Evolutionary conservation across 495 filamentous ascomycete species (phyloP), one percentile per base, ranked within the genome.

Genomic region (Paragyromitra xinjiangensis): DNA sequence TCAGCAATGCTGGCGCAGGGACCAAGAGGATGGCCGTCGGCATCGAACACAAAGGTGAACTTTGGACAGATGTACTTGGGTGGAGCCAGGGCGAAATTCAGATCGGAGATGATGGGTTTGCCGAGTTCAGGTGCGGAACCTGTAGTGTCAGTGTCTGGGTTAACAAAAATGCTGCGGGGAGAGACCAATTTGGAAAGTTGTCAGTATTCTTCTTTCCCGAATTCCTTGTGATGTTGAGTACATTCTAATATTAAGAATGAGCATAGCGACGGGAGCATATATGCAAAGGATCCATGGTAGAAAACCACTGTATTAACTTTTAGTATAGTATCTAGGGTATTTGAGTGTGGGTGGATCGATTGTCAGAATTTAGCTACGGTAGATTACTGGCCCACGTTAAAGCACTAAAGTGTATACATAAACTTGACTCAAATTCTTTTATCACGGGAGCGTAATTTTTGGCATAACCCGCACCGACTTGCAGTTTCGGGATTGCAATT

Each of bases 21-120:
- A 83, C 85, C 79, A 90, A 89, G 80, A 81, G 84, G 45, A 92
- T 92, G 90, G 88, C 86, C 81, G 88, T 92, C 50, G 90, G 90
- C 3, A 84, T 84, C 78, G 78, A 81, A 3, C 88, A 91, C 81
- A 86, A 85, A 8, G 86, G 86, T 5, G 87, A 91, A 83, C 58
- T 81, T 59, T 92, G 90, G 90, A 88, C 88, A 1, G 90, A 92
- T 84, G 80, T 92, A 8, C 75, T 92, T 14, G 85, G 84, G n/a
- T 86, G 86, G 82, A 78, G 81, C 12, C 29, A 80, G 26, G 81
- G 83, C 0, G 83, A 85, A 61, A 85, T 91, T 1, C 78, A 77
- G 14, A 90, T 92, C 69, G 86, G 86, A 42, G 82, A 86, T 16
- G 84, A 88, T 62, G 90, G 90, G 0, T 91, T 85, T 73, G 89